Conservation (phyloP, 371 early-diverging fungal species). For the Mucor lusitanicus region DNA sequence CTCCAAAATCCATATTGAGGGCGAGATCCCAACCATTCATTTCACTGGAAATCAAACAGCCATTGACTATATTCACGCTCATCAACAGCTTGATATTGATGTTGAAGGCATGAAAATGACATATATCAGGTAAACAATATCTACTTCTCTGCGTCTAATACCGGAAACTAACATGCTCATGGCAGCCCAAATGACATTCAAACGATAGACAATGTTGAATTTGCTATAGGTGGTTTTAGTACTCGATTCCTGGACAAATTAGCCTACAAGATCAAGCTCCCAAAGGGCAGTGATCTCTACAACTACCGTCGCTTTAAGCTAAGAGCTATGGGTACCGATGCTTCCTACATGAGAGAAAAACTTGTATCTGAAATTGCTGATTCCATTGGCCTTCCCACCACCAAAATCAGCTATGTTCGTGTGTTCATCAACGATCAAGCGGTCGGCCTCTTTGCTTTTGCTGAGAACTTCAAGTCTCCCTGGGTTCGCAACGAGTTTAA, state of each 20-base stretch:
- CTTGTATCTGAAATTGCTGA: slow-evolving; percentile 46
- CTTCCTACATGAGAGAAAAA: slow-evolving; percentile 53
- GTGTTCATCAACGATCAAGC: slow-evolving; percentile 31
- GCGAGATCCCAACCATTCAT: slow-evolving; percentile 30
- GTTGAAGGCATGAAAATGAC: slow-evolving; percentile 25
- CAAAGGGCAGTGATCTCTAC: slow-evolving; percentile 25
- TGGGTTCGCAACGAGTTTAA: slow-evolving; percentile 37
- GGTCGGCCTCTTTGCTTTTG: slow-evolving; percentile 37
- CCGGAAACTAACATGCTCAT: not conserved
- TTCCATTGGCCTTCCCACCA: slow-evolving; percentile 45
- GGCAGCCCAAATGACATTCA: slow-evolving; percentile 7
- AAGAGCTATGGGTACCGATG: slow-evolving; percentile 39
- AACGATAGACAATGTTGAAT: slow-evolving; percentile 8
- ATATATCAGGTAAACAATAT: slow-evolving; percentile 33
- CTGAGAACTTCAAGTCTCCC: slow-evolving; percentile 33
- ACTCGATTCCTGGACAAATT: slow-evolving; percentile 19
- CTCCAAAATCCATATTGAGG: slow-evolving; percentile 19
- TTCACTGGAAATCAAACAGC: slow-evolving; percentile 15
- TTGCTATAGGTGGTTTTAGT: slow-evolving; percentile 29
- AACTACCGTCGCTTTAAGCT: slow-evolving; percentile 35
- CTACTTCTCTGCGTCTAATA: not conserved
- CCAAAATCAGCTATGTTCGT: slow-evolving; percentile 38
- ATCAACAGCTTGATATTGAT: slow-evolving; percentile 13
- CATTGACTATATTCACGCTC: slow-evolving; percentile 26
- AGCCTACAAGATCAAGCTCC: slow-evolving; percentile 29